phyloP scores from a whole-genome alignment of 768 basidiomycete genomes.

The Boletellus emodensis region DNA sequence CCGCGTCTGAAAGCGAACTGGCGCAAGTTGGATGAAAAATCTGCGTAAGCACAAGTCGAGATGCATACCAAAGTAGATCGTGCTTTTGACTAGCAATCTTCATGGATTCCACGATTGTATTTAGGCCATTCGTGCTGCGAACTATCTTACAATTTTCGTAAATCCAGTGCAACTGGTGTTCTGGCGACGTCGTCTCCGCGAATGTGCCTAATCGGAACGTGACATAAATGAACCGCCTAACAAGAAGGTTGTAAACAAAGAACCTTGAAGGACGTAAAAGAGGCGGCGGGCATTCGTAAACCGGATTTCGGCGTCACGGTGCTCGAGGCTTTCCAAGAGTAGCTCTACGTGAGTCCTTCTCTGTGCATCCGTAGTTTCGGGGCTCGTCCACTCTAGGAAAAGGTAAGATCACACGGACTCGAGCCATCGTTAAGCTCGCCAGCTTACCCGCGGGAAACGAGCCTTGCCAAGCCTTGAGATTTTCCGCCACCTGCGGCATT shows the following conservation, averaged over 20 bases:
- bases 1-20: conserved; percentile 73
- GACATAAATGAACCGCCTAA: conserved; percentile 8
- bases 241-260: neutral
- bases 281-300: conserved; percentile 84
- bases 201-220: conserved; percentile 63
- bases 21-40: conserved; percentile 6
- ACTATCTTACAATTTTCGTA: conserved; percentile 90
- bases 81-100: conserved; percentile 88
- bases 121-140: conserved; percentile 77
- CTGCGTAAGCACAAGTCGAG: neutral
- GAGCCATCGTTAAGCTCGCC: neutral
- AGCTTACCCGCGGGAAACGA: conserved; percentile 71
- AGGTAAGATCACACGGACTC: neutral
- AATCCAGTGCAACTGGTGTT: conserved; percentile 95
- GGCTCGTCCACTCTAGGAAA: conserved; percentile 70
- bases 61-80: conserved; percentile 67
- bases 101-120: conserved; percentile 79
- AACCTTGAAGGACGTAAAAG: conserved; percentile 92
- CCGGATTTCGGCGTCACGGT: conserved; percentile 76
- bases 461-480: conserved; percentile 82
- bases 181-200: conserved; percentile 84
- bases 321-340: conserved; percentile 84
- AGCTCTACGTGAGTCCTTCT: conserved; percentile 74
- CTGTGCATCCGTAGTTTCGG: conserved; percentile 47
- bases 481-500: conserved; percentile 85